These are phyloP conservation scores for Vicia sativa DNA, from an alignment of 306 rosid genomes.

Conservation along the genomic window DNA sequence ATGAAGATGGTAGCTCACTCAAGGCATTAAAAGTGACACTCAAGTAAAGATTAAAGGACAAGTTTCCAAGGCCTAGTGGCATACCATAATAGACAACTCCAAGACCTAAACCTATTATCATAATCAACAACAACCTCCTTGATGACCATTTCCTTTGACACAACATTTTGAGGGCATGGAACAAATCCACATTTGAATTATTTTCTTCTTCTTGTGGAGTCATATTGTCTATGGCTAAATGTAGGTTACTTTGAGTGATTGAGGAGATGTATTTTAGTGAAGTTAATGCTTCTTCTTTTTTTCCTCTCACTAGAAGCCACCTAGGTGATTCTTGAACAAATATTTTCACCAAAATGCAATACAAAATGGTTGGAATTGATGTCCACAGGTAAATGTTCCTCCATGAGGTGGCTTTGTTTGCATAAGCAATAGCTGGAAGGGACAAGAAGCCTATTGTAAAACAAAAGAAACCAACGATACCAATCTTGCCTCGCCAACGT, in stretches of 20 bases:
- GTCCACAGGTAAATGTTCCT: constrained; percentile 57
- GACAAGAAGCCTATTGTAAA: constrained; percentile 66
- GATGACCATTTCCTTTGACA: constrained; percentile 53
- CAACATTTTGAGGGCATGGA: constrained; percentile 43
- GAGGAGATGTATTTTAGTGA: constrained; percentile 39
- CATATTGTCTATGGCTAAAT: constrained; percentile 39
- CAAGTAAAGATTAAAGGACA: constrained; percentile 54
- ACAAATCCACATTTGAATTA: constrained; percentile 37
- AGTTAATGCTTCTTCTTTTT: constrained; percentile 53
- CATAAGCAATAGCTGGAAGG: constrained; percentile 56
- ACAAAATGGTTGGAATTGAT: constrained; percentile 53
- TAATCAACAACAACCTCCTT: constrained; percentile 33
- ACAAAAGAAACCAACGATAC: constrained; percentile 54
- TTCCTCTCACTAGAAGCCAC: constrained; percentile 63
- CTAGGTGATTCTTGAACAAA: constrained; percentile 63
- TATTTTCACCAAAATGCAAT: constrained; percentile 37
- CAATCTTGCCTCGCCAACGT: constrained; percentile 49
- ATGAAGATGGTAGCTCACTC: constrained; percentile 60
- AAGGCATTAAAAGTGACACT: constrained; percentile 65
- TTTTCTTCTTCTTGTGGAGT: constrained; percentile 31
- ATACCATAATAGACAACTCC: constrained; percentile 71
- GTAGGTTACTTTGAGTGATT: constrained; percentile 12
- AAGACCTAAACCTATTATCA: constrained; percentile 50
- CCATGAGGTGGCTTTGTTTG: constrained; percentile 49
- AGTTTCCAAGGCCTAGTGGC: constrained; percentile 62